Base-by-base conservation (phyloP, 805 yeast genomes). In the Candida nitratophila region DNA sequence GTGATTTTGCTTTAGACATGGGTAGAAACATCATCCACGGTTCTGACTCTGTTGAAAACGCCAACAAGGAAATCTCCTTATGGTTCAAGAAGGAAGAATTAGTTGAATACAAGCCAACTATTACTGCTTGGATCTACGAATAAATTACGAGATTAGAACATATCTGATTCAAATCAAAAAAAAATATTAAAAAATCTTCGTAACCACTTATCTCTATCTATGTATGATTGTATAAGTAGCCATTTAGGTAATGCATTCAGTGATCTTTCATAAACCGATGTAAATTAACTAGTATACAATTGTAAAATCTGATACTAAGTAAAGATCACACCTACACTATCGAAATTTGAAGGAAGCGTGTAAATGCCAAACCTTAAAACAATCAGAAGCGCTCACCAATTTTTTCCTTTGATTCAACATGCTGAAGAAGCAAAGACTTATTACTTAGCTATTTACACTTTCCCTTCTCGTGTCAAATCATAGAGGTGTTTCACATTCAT, bases 1-100 rank as follows among this genome's bases (percentile, higher is more conserved):
- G 96, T 70, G 99, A 93, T 77, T 93, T 73, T 60, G 99, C 97
- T 69, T 75, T 93, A 62, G 99, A 93, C 74, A 88, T 86, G 81
- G 99, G 99, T 69, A 89, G 99, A 84, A 93, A 93, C 81, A 96
- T 93, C 64, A 78, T 86, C 70, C 99, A 93, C 81, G 99, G 99
- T 71, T 91, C 98, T 58, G 99, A 93, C 81, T 89, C 98, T 53
- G 99, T 93, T 63, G 99, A 91, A 76, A 76, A 83, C 59, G 99
- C 99, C 63, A 72, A 88, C 71, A 86, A 86, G 79, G 99, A 93
- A 81, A 93, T 93, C 59, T 82, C 66, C 57, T 79, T 93, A 65
- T 93, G 99, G 99, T 93, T 93, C 90, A 88, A 88, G 83, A 77
- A 82, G 71, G 96, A 89, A 71, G 99, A 93, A 79, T 74, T 93